Base-by-base conservation (phyloP, 2,329 filamentous ascomycete species). In the Hansfordia pulvinata region DNA sequence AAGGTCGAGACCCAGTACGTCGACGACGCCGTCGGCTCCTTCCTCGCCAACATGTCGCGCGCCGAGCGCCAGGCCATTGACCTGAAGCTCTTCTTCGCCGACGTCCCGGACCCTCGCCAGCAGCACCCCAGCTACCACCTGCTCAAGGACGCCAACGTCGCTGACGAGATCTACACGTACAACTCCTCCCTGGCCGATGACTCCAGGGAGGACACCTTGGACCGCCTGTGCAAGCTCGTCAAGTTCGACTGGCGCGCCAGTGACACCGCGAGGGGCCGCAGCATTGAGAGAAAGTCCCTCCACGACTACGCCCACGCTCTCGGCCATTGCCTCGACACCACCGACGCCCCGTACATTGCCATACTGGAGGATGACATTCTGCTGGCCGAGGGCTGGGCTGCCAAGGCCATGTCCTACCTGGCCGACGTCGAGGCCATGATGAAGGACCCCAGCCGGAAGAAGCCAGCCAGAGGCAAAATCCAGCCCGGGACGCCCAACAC, bases 361-460 rank as follows among this genome's bases (percentile, higher is more conserved):
- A 23, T 47, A 6, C 36, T 47, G 10, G 44, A 47, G 32, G 44
- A 39, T n/a, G 44, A 47, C 24, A 46, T 47, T 11, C 34, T 47
- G 4, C 41, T 47, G 5, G 44, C 44, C 3, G 42, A 47, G 23
- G 42, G 43, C 12, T 47, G 44, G 44, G 43, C 39, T 3, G 42
- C 39, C 18, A 31, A 28, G 23, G 46, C 43, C 1, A 26, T 47
- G 13, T 36, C 30, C 16, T 38, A 46, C 13, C 24, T 47, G n/a
- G 34, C 21, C 8, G 33, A 20, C 2, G 27, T 44, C 20, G 43
- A 40, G 20, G 25, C 33, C 6, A 46, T 46, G 42, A 47, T 47
- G 44, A 36, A 30, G 13, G 40, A 42, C 8, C 42, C 42, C 2
- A 26, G 14, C 17, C 41, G 43, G 14, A 39, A 31, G 9, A 25